Conservation (phyloP, 2,329 filamentous ascomycete species). For the Epichloe sp. region DNA sequence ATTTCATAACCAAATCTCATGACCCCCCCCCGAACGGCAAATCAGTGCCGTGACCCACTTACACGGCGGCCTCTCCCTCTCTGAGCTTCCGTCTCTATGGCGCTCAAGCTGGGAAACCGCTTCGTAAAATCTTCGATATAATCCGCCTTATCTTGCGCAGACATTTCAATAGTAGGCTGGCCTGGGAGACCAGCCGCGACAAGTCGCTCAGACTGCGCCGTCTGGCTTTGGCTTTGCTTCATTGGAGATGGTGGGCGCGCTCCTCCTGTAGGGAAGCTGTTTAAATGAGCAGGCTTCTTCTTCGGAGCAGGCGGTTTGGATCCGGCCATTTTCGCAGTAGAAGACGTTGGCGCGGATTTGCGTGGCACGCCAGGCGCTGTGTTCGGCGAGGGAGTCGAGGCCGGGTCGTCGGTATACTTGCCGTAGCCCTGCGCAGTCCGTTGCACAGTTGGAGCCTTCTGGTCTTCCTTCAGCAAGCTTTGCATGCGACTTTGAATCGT, state of each 20-base stretch:
- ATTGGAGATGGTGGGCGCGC: slow-evolving; percentile 30
- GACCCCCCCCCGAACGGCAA: slow-evolving; percentile 3
- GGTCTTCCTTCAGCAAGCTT: slow-evolving; percentile 68
- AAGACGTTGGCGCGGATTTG: slow-evolving; percentile 25
- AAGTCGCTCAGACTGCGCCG: slow-evolving; percentile 22
- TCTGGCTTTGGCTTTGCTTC: slow-evolving; percentile 23
- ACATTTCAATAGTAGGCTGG: slow-evolving; percentile 41
- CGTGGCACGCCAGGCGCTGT: slow-evolving; percentile 29
- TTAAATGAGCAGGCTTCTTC: slow-evolving; percentile 49
- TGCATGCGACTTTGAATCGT: slow-evolving; percentile 81
- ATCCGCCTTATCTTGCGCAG: slow-evolving; percentile 47
- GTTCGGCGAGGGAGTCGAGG: slow-evolving; percentile 23
- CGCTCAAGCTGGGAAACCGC: slow-evolving; percentile 71
- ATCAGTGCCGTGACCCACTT: slow-evolving; percentile 17
- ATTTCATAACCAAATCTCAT: slow-evolving; percentile 1
- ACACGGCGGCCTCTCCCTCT: slow-evolving; percentile 18
- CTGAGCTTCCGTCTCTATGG: slow-evolving; percentile 74
- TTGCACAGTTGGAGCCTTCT: slow-evolving; percentile 43
- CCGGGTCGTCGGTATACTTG: slow-evolving; percentile 54
- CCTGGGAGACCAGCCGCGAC: slow-evolving; percentile 33
- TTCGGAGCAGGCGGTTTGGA: slow-evolving; percentile 42
- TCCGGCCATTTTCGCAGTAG: slow-evolving; percentile 13
- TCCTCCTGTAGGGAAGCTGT: slow-evolving; percentile 37
- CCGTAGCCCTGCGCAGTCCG: slow-evolving; percentile 82
- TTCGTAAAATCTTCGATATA: slow-evolving; percentile 63